Conservation (phyloP, 192 early-diverging fungal species). For the Chytriomyces confervae region DNA sequence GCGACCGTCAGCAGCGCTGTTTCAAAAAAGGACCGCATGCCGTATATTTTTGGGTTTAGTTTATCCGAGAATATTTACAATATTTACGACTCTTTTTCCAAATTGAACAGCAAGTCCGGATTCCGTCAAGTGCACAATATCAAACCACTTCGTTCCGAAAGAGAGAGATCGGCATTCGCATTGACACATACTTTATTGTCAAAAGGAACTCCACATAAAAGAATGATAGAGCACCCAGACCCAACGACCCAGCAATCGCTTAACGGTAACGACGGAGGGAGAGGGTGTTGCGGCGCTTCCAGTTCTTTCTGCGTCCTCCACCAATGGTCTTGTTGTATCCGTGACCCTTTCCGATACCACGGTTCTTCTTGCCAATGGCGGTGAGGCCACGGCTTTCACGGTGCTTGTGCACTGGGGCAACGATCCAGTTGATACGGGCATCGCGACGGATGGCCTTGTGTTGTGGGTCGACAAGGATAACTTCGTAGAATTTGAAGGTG, state of each 20-base stretch:
- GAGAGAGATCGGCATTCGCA: no score
- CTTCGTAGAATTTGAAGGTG: slow-evolving; percentile 99
- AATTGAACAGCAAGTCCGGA: neutral
- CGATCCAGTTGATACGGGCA: slow-evolving; percentile 99
- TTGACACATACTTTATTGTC: neutral
- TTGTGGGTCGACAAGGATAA: slow-evolving; percentile 95
- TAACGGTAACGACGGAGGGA: slow-evolving; percentile 94
- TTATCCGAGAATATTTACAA: no score
- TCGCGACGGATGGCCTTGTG: slow-evolving; percentile 99
- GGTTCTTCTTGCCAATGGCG: slow-evolving; percentile 94
- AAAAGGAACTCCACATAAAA: neutral
- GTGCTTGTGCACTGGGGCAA: slow-evolving; percentile 97
- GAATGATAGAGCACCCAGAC: neutral
- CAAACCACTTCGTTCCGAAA: neutral
- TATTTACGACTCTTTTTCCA: no score
- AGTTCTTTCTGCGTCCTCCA: slow-evolving; percentile 91
- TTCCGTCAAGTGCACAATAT: neutral
- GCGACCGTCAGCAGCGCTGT: no score
- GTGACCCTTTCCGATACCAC: slow-evolving; percentile 97
- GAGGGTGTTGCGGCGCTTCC: slow-evolving; percentile 95
- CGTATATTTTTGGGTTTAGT: no score
- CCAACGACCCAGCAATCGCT: slow-evolving; percentile 38
- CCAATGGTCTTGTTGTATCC: slow-evolving; percentile 95
- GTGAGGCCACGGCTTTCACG: slow-evolving; percentile 98
- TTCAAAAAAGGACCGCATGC: no score